Conservation (phyloP, 176 grass and related monocot genomes). For the Thalia dealbata region DNA sequence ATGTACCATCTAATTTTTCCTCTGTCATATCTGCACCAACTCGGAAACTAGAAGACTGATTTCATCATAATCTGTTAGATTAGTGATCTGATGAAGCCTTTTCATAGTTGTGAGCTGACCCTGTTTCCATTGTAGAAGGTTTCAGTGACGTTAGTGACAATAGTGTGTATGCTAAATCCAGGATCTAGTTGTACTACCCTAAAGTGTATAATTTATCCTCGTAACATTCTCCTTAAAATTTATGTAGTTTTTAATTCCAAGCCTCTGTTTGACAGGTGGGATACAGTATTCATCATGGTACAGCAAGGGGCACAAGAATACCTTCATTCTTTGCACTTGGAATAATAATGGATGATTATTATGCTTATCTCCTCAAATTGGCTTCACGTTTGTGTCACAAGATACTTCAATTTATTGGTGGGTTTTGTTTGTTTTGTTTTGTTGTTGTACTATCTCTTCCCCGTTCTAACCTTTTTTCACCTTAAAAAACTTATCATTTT, state of each 20-base stretch:
- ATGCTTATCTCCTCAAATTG: conserved; percentile 36
- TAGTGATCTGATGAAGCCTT: no score
- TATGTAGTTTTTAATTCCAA: not conserved
- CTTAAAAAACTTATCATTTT: not conserved
- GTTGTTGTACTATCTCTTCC: no score
- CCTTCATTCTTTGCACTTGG: not conserved
- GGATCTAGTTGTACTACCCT: not conserved
- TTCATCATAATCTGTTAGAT: no score
- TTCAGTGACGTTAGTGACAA: not conserved
- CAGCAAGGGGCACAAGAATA: not conserved
- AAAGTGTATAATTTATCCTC: not conserved
- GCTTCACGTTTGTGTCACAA: conserved; percentile 44
- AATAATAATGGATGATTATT: conserved; percentile 61
- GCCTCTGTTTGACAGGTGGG: not conserved
- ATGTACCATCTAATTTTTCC: not conserved
- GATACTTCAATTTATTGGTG: conserved; percentile 61
- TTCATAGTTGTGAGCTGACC: not conserved
- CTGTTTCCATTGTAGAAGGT: not conserved
- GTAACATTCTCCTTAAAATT: not conserved
- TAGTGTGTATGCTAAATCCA: not conserved
- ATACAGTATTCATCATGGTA: not conserved
- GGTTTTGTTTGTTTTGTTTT: not conserved
- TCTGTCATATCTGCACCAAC: no score
- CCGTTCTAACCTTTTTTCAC: no score
- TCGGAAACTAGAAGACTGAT: no score